Percentiles rank a stretch among this genome's conserved stretches.
Conservation (phyloP, 169 alveolate genomes). For the Babesia ovata region DNA sequence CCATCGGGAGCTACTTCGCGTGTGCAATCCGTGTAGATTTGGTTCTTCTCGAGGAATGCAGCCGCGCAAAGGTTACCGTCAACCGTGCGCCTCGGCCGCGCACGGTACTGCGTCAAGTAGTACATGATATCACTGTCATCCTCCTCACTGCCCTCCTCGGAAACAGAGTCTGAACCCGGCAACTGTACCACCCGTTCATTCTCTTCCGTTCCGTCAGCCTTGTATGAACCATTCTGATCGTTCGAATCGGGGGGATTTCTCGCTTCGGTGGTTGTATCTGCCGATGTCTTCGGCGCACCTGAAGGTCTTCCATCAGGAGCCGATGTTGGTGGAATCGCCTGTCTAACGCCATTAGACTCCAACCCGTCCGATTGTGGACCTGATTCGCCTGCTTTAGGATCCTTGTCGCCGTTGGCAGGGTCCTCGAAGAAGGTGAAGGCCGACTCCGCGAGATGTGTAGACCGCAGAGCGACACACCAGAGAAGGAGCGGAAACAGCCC, state of each 20-base stretch:
- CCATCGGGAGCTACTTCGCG: slow-evolving; percentile 88
- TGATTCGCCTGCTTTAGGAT: neutral
- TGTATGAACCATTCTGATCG: too few species aligned
- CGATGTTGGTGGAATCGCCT: slow-evolving; percentile 14
- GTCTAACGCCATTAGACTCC: slow-evolving; percentile 41
- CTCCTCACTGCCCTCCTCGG: slow-evolving; percentile 18
- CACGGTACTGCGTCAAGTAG: slow-evolving; percentile 84
- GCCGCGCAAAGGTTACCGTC: slow-evolving; percentile 90
- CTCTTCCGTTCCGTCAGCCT: neutral
- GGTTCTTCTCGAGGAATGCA: slow-evolving; percentile 87
- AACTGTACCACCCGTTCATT: slow-evolving; percentile 7
- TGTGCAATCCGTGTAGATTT: slow-evolving; percentile 88
- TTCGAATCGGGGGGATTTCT: too few species aligned
- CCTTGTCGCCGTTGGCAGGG: neutral
- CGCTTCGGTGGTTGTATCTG: too few species aligned
- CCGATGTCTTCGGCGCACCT: neutral
- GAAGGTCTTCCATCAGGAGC: neutral
- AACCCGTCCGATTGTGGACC: slow-evolving; percentile 3
- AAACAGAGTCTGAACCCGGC: slow-evolving; percentile 5
- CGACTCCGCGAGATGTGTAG: slow-evolving; percentile 5
- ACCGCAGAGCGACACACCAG: slow-evolving; percentile 9
- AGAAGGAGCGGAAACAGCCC: slow-evolving; percentile 4
- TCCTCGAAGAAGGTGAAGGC: slow-evolving; percentile 36
- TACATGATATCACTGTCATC: slow-evolving; percentile 65
- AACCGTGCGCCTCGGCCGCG: slow-evolving; percentile 82